These are phyloP conservation scores for Botrytis paeoniae DNA, from an alignment of 2,329 filamentous ascomycete genomes.

Conservation along the genomic window DNA sequence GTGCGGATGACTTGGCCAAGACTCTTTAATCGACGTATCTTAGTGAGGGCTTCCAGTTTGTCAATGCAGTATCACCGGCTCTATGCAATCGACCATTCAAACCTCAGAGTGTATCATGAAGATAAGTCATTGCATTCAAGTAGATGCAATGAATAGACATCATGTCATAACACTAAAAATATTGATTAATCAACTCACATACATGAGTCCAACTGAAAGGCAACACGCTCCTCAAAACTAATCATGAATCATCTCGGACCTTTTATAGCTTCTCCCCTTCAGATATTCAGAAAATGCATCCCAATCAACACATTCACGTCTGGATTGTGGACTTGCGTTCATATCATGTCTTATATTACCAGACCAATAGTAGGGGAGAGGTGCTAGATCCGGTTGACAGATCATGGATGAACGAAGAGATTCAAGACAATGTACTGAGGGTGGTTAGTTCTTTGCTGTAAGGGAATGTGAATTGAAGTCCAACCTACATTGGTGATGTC, in stretches of 20 bases:
- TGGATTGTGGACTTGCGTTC: slow-evolving; percentile 15
- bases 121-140: not conserved
- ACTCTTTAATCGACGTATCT: not conserved
- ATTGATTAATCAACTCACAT: not conserved
- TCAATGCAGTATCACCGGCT: not conserved
- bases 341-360: slow-evolving; percentile 8
- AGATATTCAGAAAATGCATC: slow-evolving; percentile 9
- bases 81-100: not conserved
- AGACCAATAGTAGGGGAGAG: slow-evolving; percentile 18
- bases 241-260: slow-evolving; percentile 11
- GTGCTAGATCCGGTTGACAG: slow-evolving; percentile 18
- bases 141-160: not conserved
- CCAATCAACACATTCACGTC: slow-evolving; percentile 16
- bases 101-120: not conserved
- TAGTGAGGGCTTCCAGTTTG: not conserved
- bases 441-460: not conserved
- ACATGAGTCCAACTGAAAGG: not conserved
- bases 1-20: not conserved
- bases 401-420: slow-evolving; percentile 16
- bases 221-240: not conserved
- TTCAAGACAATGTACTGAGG: slow-evolving; percentile 15
- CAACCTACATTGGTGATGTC: slow-evolving; percentile 2
- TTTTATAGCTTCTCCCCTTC: slow-evolving; percentile 10
- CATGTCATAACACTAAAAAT: not conserved
- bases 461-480: no score